These are phyloP conservation scores for Closterium sp. DNA, from an alignment of 139 green algal genomes.

Conservation along the genomic window DNA sequence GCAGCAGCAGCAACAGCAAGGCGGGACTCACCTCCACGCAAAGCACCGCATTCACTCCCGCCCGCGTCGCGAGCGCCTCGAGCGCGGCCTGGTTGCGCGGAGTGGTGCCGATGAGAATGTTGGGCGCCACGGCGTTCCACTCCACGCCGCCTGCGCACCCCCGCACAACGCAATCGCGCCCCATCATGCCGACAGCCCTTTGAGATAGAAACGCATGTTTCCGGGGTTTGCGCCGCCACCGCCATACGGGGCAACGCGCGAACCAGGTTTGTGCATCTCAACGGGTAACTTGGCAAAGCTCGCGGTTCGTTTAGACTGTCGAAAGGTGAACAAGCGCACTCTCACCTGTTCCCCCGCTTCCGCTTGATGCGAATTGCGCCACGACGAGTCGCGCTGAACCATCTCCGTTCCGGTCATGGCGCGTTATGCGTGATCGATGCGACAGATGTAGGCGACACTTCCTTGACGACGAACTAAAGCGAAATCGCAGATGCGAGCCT, in stretches of 20 bases:
- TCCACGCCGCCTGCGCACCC: background rate
- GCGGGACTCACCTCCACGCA: background rate
- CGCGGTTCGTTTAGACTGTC: too few species aligned
- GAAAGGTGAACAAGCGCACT: too few species aligned
- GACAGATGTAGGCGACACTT: background rate
- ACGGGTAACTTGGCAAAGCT: too few species aligned
- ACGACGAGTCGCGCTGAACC: background rate
- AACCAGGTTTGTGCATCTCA: too few species aligned
- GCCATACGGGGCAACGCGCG: background rate
- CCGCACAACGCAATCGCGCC: background rate
- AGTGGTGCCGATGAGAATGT: background rate
- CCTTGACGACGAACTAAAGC: background rate
- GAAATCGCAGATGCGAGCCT: background rate
- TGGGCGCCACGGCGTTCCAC: background rate
- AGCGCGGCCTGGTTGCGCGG: background rate
- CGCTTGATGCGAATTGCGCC: background rate
- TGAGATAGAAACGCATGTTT: background rate
- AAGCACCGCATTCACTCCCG: background rate
- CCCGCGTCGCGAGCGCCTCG: background rate
- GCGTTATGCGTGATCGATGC: background rate
- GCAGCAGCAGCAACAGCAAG: background rate
- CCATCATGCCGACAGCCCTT: too few species aligned
- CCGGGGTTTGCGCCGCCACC: background rate
- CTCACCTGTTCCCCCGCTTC: background rate
- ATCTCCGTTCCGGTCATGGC: background rate